Evolutionary conservation across 805 yeast genomes (phyloP).

Genomic region (Blastobotrys muscicola): DNA sequence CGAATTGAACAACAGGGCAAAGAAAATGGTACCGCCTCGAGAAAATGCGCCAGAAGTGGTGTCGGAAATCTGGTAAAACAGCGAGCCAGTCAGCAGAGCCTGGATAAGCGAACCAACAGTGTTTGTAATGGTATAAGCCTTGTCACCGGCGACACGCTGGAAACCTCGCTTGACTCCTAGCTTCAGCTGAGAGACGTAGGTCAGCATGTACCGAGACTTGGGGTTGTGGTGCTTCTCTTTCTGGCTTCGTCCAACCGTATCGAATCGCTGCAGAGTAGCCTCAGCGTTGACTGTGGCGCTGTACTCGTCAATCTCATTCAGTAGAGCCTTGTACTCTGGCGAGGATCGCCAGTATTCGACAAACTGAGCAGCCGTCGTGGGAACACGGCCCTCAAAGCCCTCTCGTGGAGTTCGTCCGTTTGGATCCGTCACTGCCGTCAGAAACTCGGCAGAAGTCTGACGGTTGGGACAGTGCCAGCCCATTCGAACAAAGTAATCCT

Average conservation of each 20-base stretch:
- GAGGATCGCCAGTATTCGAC: slow-evolving; percentile 48
- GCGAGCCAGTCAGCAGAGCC: slow-evolving; percentile 55
- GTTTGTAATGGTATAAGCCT: slow-evolving; percentile 38
- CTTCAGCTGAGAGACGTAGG: slow-evolving; percentile 40
- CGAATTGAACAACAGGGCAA: slow-evolving; percentile 51
- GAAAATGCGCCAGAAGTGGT: slow-evolving; percentile 50
- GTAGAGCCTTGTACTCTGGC: slow-evolving; percentile 33
- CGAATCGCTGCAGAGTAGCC: slow-evolving; percentile 29
- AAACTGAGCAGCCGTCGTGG: slow-evolving; percentile 55
- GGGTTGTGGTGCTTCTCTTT: slow-evolving; percentile 31
- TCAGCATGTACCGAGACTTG: slow-evolving; percentile 36
- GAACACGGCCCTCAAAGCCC: slow-evolving; percentile 46
- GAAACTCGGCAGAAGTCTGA: slow-evolving; percentile 62
- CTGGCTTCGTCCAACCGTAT: slow-evolving; percentile 30
- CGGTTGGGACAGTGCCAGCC: slow-evolving; percentile 57
- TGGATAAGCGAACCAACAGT: slow-evolving; percentile 42
- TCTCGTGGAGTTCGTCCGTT: slow-evolving; percentile 41
- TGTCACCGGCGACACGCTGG: slow-evolving; percentile 50
- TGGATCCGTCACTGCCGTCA: slow-evolving; percentile 63
- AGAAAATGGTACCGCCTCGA: slow-evolving; percentile 56
- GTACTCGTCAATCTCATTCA: slow-evolving; percentile 38
- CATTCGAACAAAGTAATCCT: slow-evolving; percentile 50
- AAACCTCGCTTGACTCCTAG: slow-evolving; percentile 43
- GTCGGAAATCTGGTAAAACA: slow-evolving; percentile 44
- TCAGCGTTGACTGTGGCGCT: slow-evolving; percentile 24